Conservation (phyloP, 208 protist genomes). For the Jaenimonas drosophilae region DNA sequence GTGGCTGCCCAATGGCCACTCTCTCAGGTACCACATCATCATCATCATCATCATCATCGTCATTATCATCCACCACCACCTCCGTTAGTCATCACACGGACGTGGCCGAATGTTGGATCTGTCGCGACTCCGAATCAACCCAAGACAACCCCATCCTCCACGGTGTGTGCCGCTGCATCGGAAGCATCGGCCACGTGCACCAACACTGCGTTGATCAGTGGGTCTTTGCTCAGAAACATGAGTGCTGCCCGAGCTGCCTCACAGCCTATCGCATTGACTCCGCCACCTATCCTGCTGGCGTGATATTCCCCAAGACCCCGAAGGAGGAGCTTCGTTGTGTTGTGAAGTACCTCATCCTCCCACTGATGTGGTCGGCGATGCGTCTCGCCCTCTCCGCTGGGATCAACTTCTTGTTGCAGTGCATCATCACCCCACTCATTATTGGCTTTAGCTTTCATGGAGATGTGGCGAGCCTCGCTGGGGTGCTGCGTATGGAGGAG, state of each 20-base stretch:
- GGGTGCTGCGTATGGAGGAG: too few relatives aligned
- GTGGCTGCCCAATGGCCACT: too few relatives aligned
- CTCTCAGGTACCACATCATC: too few relatives aligned
- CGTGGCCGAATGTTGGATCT: neutral
- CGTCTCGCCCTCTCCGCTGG: neutral
- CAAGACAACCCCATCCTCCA: neutral
- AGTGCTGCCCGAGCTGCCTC: neutral
- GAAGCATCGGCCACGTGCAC: conserved; percentile 1
- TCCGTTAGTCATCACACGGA: too few relatives aligned
- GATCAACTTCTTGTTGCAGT: conserved; percentile 1
- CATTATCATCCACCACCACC: too few relatives aligned
- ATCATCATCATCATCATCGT: too few relatives aligned
- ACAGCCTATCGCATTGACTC: neutral
- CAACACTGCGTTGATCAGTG: conserved; percentile 1
- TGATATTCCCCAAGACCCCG: neutral
- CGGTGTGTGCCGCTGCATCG: conserved; percentile 2
- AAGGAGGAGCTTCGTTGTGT: neutral
- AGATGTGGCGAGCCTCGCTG: too few relatives aligned
- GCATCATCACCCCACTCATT: too few relatives aligned
- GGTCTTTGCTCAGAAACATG: neutral
- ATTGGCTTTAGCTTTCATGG: too few relatives aligned
- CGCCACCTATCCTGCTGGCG: neutral
- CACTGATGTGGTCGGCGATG: neutral
- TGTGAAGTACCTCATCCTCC: neutral
- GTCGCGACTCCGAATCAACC: neutral